Percentiles rank a stretch among this genome's conserved stretches.
Evolutionary conservation across 176 grass and related monocot species (phyloP).

Genomic region (Musa schizocarpa): DNA sequence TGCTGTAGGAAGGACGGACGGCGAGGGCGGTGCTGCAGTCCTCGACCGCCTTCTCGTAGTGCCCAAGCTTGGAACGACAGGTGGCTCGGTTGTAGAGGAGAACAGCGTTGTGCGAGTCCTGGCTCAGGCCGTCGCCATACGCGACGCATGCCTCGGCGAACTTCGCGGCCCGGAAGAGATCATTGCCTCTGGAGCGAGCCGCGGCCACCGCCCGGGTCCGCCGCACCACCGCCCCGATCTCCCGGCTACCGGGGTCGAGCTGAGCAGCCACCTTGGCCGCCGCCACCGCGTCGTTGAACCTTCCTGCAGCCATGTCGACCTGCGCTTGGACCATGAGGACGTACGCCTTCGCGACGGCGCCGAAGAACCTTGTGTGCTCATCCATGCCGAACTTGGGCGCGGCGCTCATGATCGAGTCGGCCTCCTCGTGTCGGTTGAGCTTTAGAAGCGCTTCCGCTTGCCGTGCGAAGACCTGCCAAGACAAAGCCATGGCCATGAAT

Average conservation of each 20-base stretch:
- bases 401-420: conserved; percentile 38
- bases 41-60: conserved; percentile 75
- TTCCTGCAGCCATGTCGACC: conserved; percentile 82
- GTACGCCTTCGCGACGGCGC: conserved; percentile 57
- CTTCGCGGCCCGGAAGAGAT: conserved; percentile 63
- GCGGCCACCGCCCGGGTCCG: conserved; percentile 40
- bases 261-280: conserved; percentile 55
- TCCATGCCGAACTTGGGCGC: conserved; percentile 51
- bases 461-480: conserved; percentile 53
- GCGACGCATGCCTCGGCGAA: conserved; percentile 76
- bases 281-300: conserved; percentile 77
- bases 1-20: conserved; percentile 72
- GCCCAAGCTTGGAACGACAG: conserved; percentile 65
- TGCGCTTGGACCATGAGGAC: conserved; percentile 61
- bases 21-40: conserved; percentile 66
- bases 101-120: conserved; percentile 52
- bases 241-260: conserved; percentile 71
- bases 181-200: conserved; percentile 69
- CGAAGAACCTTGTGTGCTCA: conserved; percentile 62
- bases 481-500: neutral
- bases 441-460: conserved; percentile 83
- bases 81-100: conserved; percentile 86
- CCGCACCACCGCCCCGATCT: conserved; percentile 43
- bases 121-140: conserved; percentile 65
- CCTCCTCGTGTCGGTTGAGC: conserved; percentile 71